A percentile compares a stretch with the other conserved stretches of the same genome.
phyloP scores from a whole-genome alignment of 345 rosid species.

The Nasturtium officinale region DNA sequence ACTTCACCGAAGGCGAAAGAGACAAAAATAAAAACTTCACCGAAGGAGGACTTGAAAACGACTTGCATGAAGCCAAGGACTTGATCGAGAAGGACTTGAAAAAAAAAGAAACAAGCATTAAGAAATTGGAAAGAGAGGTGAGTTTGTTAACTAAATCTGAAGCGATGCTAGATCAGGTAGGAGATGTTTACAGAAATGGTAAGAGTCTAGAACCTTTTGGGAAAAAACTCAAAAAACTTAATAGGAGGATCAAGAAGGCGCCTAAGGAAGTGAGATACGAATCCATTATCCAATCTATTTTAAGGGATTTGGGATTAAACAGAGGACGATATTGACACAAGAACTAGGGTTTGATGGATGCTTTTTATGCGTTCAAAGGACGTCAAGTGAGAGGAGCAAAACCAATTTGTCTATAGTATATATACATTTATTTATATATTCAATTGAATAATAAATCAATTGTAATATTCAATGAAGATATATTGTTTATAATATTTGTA shows the following conservation, averaged over 20 bases:
- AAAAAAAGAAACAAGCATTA: constrained; percentile 22
- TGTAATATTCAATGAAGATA: constrained; percentile 25
- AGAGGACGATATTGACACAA: constrained; percentile 5
- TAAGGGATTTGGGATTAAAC: constrained; percentile 41
- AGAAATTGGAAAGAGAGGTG: constrained; percentile 16
- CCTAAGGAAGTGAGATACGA: neutral
- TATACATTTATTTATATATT: constrained; percentile 5
- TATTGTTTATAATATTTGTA: neutral
- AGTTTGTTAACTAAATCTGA: constrained; percentile 26
- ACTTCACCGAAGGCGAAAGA: neutral
- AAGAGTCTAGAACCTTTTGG: constrained; percentile 11
- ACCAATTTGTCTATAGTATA: neutral
- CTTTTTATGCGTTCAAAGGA: constrained; percentile 27
- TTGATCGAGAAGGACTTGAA: constrained; percentile 23
- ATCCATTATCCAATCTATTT: constrained; percentile 26
- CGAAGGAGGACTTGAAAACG: constrained; percentile 1
- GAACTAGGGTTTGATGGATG: constrained; percentile 16
- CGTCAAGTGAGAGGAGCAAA: constrained; percentile 36
- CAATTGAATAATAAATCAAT: constrained; percentile 24
- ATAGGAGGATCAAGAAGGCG: constrained; percentile 10
- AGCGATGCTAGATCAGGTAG: constrained; percentile 1
- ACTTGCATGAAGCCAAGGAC: constrained; percentile 22
- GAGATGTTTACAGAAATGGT: constrained; percentile 32
- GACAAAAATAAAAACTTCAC: neutral
- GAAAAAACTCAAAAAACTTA: constrained; percentile 28